Evolutionary conservation across 441 rosid genomes (phyloP), one percentile per base, ranked within the genome.

Genomic region (Pelargonium citronellum): DNA sequence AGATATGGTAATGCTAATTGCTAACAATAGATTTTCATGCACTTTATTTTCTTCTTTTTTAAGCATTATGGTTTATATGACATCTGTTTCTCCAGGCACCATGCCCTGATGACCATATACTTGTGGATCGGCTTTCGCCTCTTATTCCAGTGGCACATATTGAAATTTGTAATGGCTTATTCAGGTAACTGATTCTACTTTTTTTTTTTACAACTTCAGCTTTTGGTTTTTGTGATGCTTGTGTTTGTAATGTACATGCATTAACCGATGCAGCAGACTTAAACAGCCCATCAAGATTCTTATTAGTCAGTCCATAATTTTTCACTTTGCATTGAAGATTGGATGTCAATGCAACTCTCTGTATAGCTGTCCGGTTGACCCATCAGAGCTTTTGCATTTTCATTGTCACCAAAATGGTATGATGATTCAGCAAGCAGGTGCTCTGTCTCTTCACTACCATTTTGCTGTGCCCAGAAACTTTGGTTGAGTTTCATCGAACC

Each of bases 111-210:
- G 24, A 22, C 24, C 24, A 84, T 72, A 75, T 87, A 68, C 74
- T 93, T 71, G 90, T 93, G 71, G 87, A 87, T 75, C 96, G 97
- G 20, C 89, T 96, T 72, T 83, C 96, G 67, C 82, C 86, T 7
- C 89, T 96, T 78, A 90, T 91, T 84, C 92, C 97, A 0, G 99
- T 90, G 85, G 97, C 93, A 41, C 97, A 93, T 80, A 74, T 73
- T 79, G 91, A 84, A 80, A 91, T 96, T 69, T 93, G 97, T 78
- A 75, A 75, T 75, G 89, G 89, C 67, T 82, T 96, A 80, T 83
- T 93, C 72, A 87, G 97, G 99, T 96, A 79, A 58, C 22, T 60
- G 64, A 13, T 60, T 3, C 64, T 24, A 60, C 20, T 60, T 60
- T 53, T 57, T 5, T 22, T 0, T 22, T 22, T 22, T 22, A 22